These are phyloP conservation scores for Streptanthus diversifolius DNA, from an alignment of 345 rosid species.

Conservation along the genomic window DNA sequence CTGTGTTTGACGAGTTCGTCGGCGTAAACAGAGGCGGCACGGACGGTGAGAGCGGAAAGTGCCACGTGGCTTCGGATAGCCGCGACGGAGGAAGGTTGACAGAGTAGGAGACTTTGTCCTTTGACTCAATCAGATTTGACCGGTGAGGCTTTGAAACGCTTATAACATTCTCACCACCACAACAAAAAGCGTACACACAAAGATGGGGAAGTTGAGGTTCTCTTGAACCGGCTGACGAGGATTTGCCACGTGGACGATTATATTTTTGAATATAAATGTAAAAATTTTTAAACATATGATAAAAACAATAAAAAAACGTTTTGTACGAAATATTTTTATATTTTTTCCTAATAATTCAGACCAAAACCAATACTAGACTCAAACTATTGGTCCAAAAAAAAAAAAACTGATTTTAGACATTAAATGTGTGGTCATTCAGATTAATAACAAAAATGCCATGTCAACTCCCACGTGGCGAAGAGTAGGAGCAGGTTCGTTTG, in stretches of 20 bases:
- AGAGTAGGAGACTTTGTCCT: slow-evolving; percentile 52
- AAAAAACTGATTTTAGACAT: no score
- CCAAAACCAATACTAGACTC: no score
- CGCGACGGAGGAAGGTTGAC: slow-evolving; percentile 51
- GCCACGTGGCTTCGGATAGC: slow-evolving; percentile 40
- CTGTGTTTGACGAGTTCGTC: slow-evolving; percentile 95
- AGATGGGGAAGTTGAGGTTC: slow-evolving; percentile 29
- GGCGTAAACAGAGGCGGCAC: slow-evolving; percentile 74
- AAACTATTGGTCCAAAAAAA: no score
- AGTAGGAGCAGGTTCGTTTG: no score
- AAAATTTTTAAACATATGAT: not conserved
- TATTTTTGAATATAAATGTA: not conserved
- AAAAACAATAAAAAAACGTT: not conserved
- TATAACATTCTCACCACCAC: not conserved
- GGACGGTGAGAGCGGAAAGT: slow-evolving; percentile 51
- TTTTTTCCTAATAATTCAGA: no score
- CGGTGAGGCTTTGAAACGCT: slow-evolving; percentile 51
- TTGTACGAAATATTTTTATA: no score
- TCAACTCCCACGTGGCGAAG: no score
- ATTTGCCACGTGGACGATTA: slow-evolving; percentile 32
- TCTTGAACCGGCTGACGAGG: slow-evolving; percentile 24
- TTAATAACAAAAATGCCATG: no score
- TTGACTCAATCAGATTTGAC: slow-evolving; percentile 78
- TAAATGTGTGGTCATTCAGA: no score
- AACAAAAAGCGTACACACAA: not conserved